phyloP scores from a whole-genome alignment of 306 rosid genomes.

The Lathyrus sativus region DNA sequence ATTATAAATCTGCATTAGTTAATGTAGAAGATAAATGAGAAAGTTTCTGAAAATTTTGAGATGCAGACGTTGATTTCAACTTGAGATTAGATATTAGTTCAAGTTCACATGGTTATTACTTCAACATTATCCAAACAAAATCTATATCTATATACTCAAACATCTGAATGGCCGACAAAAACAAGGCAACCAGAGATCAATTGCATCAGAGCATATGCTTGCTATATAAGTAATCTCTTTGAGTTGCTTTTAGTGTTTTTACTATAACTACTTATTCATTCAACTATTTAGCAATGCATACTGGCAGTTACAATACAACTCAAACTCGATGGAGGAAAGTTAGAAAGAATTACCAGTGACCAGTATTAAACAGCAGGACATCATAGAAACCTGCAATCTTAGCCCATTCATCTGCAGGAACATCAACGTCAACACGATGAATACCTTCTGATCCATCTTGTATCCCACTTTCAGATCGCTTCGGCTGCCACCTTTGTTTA shows the following conservation, averaged over 20 bases:
- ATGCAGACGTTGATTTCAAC: not conserved
- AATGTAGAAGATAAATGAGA: not conserved
- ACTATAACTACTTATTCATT: constrained; percentile 5
- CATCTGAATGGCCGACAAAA: not conserved
- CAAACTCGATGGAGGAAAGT: constrained; percentile 26
- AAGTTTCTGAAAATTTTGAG: not conserved
- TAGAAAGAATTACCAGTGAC: constrained; percentile 72
- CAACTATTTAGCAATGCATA: constrained; percentile 15
- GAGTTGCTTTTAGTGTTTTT: not conserved
- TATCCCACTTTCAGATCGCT: constrained; percentile 41
- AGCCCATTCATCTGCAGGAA: constrained; percentile 88
- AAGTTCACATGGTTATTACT: not conserved
- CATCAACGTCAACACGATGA: constrained; percentile 80
- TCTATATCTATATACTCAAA: not conserved
- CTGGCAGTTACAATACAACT: constrained; percentile 15
- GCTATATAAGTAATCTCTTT: constrained; percentile 4
- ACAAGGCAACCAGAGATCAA: constrained; percentile 10
- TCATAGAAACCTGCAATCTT: constrained; percentile 71
- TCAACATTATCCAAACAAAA: not conserved
- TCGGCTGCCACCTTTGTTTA: constrained; percentile 81
- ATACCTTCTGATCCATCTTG: constrained; percentile 63
- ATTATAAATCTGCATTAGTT: not conserved
- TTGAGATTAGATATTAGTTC: not conserved
- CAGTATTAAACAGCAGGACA: constrained; percentile 84
- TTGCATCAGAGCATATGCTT: constrained; percentile 18